These are phyloP conservation scores for Misopates orontium DNA, from an alignment of 257 asterid species.

Conservation along the genomic window DNA sequence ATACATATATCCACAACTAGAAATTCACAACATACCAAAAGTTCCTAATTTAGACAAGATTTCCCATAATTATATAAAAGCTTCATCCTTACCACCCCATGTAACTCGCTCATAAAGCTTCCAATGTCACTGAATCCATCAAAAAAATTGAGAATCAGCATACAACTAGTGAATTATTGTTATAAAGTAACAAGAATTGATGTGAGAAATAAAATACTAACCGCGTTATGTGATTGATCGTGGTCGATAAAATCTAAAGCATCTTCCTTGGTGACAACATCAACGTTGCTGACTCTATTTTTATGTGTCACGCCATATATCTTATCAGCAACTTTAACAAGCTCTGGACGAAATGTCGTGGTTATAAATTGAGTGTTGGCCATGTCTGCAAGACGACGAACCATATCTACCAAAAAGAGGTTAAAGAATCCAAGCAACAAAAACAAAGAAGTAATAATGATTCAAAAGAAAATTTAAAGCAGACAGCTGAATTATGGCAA, in stretches of 20 bases:
- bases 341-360: slow-evolving; percentile 88
- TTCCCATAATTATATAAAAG: neutral
- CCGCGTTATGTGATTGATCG: slow-evolving; percentile 88
- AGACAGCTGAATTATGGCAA: neutral
- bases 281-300: slow-evolving; percentile 83
- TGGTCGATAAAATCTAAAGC: slow-evolving; percentile 86
- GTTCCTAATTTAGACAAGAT: slow-evolving; percentile 16
- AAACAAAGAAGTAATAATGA: neutral
- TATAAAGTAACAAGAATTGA: neutral
- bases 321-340: slow-evolving; percentile 96
- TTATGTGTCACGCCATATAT: slow-evolving; percentile 90
- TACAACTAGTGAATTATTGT: neutral
- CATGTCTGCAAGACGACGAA: slow-evolving; percentile 86
- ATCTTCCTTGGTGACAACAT: slow-evolving; percentile 68
- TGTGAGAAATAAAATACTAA: slow-evolving; percentile 26
- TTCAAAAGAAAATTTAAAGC: neutral
- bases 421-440: slow-evolving; percentile 40
- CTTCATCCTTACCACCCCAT: slow-evolving; percentile 1
- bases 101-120: neutral
- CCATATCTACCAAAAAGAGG: slow-evolving; percentile 70
- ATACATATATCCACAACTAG: slow-evolving; percentile 21
- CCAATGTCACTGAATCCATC: slow-evolving; percentile 32
- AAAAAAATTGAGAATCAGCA: slow-evolving; percentile 3
- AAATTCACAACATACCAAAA: neutral
- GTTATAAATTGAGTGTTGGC: slow-evolving; percentile 90